Conservation (phyloP, 768 basidiomycete genomes). For the Pulveroboletus sp. region DNA sequence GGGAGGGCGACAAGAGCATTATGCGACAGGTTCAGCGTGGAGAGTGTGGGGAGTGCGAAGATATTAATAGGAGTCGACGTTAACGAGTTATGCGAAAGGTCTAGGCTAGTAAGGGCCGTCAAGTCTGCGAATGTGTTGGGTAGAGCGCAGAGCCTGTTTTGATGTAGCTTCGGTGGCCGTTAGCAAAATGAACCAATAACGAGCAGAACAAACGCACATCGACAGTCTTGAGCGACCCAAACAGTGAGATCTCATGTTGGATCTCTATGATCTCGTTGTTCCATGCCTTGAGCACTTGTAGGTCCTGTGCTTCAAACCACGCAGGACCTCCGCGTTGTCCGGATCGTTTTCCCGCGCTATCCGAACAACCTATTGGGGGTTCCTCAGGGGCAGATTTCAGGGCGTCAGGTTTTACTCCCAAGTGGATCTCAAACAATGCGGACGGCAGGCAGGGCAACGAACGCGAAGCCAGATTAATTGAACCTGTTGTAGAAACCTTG, state of each 20-base stretch:
- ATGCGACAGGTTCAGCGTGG: conserved; percentile 65
- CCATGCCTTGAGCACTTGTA: conserved; percentile 71
- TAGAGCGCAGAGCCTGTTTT: conserved; percentile 60
- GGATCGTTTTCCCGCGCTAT: conserved; percentile 35
- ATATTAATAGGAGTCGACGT: conserved; percentile 58
- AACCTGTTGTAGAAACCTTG: conserved; percentile 51
- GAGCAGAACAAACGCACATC: conserved; percentile 51
- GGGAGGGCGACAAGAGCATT: conserved; percentile 60
- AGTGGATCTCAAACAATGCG: conserved; percentile 74
- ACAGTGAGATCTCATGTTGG: conserved; percentile 79
- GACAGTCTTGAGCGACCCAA: conserved; percentile 74
- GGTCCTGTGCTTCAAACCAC: conserved; percentile 82
- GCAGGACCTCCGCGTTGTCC: conserved; percentile 47
- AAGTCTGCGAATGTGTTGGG: conserved; percentile 69
- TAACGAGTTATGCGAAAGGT: conserved; percentile 72
- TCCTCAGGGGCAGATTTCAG: conserved; percentile 63
- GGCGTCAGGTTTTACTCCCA: conserved; percentile 68
- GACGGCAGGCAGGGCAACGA: conserved; percentile 71
- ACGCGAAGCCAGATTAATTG: conserved; percentile 72
- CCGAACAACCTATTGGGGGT: conserved; percentile 43
- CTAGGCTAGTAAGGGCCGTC: conserved; percentile 58
- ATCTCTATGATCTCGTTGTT: conserved; percentile 77
- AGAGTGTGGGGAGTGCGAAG: conserved; percentile 65
- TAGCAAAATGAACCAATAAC: background rate
- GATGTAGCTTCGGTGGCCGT: conserved; percentile 53